Base-by-base conservation (phyloP, 2,329 filamentous ascomycete species). In the Scedosporium aurantiacum region DNA sequence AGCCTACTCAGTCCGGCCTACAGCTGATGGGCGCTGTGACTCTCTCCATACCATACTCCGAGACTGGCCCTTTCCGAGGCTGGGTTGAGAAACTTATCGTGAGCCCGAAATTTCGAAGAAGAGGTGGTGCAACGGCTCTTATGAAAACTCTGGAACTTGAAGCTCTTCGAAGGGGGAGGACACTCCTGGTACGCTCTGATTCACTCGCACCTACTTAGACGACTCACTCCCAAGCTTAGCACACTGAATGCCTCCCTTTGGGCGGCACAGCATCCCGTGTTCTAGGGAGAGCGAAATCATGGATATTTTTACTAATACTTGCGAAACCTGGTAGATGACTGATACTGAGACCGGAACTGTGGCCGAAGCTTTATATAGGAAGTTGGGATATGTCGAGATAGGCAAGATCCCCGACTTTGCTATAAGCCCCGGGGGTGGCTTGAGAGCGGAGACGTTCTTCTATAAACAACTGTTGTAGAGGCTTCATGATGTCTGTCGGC, bases 51-150 rank as follows among this genome's bases (percentile, higher is more conserved):
- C 79, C 81, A 5, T 70, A 71, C 18, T 75, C 74, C 3, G 80
- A 87, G 69, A 86, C 84, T 3, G 82, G 78, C 0, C 75, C 77
- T 0, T 83, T 83, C 64, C 74, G 83, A 32, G 82, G 75, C 2
- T 66, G 70, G 8, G 79, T 87, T 1, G 79, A 87, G 70, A 82
- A 83, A 68, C 73, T 87, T 41, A 73, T 87, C 45, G 75, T 87
- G 8, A 78, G 77, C 63, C 79, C 79, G 12, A 73, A 72, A 55
- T 79, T 78, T 66, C 75, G 84, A 6, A 68, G 75, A 1, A 74
- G 72, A 56, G 83, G 84, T 3, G 78, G 81, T 56, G 82, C 81
- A 2, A 78, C 72, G 64, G 69, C 70, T 21, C 67, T 87, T 65
- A 78, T 87, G 71, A 67, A 62, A 23, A 75, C 75, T n/a, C 65